These are phyloP conservation scores for Penicillium dipodomyicola DNA, from an alignment of 495 filamentous ascomycete genomes.

Conservation along the genomic window DNA sequence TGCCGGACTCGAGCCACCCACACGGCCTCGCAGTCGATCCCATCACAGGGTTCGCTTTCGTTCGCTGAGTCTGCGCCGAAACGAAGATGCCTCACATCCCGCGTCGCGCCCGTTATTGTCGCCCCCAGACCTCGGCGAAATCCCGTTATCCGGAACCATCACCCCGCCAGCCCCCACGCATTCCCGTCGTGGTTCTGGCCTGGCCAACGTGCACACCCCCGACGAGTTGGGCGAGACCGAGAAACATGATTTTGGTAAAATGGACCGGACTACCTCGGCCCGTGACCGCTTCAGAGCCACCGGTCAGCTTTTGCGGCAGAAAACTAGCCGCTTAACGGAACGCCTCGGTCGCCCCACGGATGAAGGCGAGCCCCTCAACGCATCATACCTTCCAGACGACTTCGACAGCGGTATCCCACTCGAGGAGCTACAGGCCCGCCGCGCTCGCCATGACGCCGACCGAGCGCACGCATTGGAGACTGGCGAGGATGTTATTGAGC, in stretches of 20 bases:
- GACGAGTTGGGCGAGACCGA: conserved; percentile 14
- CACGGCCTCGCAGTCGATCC: conserved; percentile 15
- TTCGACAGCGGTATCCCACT: conserved; percentile 29
- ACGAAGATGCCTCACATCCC: conserved; percentile 11
- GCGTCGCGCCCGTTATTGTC: conserved; percentile 22
- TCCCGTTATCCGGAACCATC: conserved; percentile 26
- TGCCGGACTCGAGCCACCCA: conserved; percentile 7
- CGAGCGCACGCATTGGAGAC: conserved; percentile 17
- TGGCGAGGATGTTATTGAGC: conserved; percentile 22
- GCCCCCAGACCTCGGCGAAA: conserved; percentile 17
- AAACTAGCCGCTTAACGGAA: conserved; percentile 34
- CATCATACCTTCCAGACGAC: conserved; percentile 37
- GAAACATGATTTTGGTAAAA: conserved; percentile 14
- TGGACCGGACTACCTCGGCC: conserved; percentile 22
- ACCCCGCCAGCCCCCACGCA: conserved; percentile 30
- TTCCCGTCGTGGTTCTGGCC: conserved; percentile 19
- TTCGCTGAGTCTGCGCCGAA: conserved; percentile 18
- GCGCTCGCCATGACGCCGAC: conserved; percentile 24
- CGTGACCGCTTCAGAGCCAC: conserved; percentile 34
- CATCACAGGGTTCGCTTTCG: conserved; percentile 26
- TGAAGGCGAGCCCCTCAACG: conserved; percentile 38
- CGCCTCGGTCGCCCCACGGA: conserved; percentile 41
- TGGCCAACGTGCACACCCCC: conserved; percentile 11
- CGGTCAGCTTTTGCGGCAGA: conserved; percentile 37
- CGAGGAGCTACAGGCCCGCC: conserved; percentile 24